A percentile compares a stretch with the other conserved stretches of the same genome.
These are phyloP conservation scores for Prunus mira DNA, from an alignment of 306 rosid genomes.

Conservation along the genomic window DNA sequence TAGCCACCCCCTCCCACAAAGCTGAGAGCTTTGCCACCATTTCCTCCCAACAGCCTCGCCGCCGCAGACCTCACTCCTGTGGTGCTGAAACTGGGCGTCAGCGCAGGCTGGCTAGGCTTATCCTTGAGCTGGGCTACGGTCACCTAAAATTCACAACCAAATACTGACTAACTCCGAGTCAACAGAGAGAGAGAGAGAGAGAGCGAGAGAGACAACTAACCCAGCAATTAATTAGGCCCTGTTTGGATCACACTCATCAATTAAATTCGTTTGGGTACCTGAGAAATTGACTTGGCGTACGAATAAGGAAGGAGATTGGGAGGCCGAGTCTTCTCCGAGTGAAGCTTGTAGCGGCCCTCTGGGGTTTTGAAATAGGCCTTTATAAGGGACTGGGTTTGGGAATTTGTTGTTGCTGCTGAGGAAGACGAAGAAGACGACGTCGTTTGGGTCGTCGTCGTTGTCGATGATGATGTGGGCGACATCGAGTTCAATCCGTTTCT, in stretches of 20 bases:
- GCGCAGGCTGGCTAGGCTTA: constrained; percentile 65
- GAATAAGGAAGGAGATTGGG: constrained; percentile 79
- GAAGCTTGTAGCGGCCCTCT: constrained; percentile 92
- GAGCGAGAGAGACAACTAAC: neutral
- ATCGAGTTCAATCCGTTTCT: constrained; percentile 3
- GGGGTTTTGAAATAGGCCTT: constrained; percentile 96
- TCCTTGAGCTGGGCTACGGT: constrained; percentile 88
- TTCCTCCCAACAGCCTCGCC: constrained; percentile 74
- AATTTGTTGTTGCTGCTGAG: neutral
- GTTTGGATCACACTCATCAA: neutral
- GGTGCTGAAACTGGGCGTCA: constrained; percentile 49
- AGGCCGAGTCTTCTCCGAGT: constrained; percentile 91
- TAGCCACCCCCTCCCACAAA: constrained; percentile 87
- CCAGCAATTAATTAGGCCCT: neutral
- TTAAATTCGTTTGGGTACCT: constrained; percentile 39
- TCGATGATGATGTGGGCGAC: neutral
- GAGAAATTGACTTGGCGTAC: constrained; percentile 88
- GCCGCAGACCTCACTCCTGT: constrained; percentile 89
- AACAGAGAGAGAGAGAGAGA: neutral
- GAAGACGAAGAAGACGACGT: constrained; percentile 10
- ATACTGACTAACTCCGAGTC: constrained; percentile 19
- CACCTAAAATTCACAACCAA: constrained; percentile 42
- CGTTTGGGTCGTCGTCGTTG: neutral
- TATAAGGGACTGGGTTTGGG: constrained; percentile 13
- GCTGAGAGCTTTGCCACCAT: constrained; percentile 83